phyloP scores from a whole-genome alignment of 169 alveolate genomes.

The Theileria sp. region DNA sequence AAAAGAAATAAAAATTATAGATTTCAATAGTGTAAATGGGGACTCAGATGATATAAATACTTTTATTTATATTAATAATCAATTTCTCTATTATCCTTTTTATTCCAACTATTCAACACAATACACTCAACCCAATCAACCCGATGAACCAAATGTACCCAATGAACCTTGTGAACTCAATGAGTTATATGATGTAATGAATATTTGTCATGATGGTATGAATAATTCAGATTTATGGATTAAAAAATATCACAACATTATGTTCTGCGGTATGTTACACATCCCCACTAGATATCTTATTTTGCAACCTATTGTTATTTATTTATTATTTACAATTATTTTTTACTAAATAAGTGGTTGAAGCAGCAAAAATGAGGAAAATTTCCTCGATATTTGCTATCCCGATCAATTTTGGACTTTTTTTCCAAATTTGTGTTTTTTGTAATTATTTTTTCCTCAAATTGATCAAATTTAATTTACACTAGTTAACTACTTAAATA shows the following conservation, averaged over 20 bases:
- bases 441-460: too few relatives aligned
- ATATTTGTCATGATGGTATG: background rate
- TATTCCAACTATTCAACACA: background rate
- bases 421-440: too few relatives aligned
- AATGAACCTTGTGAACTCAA: too few relatives aligned
- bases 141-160: background rate
- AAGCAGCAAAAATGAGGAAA: background rate
- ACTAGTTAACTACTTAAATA: background rate
- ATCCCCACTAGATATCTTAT: too few relatives aligned
- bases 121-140: too few relatives aligned
- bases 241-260: background rate
- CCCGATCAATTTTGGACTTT: background rate
- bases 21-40: background rate
- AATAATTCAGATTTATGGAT: background rate
- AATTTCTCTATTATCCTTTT: background rate
- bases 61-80: background rate
- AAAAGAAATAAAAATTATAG: background rate
- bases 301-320: too few relatives aligned
- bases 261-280: slow-evolving; percentile 20
- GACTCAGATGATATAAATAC: background rate
- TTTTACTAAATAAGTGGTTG: background rate
- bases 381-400: background rate
- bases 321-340: too few relatives aligned
- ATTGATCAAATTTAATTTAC: background rate
- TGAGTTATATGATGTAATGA: too few relatives aligned